Percentiles rank a stretch among this genome's conserved stretches.
These are phyloP conservation scores for Fusarium sp. DNA, from an alignment of 2,329 filamentous ascomycete species.

Conservation along the genomic window DNA sequence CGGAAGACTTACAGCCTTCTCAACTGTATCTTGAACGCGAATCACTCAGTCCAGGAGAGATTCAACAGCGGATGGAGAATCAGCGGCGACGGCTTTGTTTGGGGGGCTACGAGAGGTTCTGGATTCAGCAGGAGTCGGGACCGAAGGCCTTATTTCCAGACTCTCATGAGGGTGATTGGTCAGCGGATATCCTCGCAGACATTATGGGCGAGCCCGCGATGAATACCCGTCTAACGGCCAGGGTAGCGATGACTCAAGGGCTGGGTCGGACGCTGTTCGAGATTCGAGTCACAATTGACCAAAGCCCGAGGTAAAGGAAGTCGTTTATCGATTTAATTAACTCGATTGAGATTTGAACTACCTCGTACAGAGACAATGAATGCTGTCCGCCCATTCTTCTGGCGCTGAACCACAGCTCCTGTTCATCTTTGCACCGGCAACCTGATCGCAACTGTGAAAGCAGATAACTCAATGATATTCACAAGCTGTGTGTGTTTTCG, in stretches of 20 bases:
- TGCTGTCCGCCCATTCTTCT: no score
- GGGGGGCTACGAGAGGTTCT: neutral
- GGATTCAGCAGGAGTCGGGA: constrained; percentile 1
- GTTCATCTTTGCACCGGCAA: no score
- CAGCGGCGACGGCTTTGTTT: constrained; percentile 32
- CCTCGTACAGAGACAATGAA: no score
- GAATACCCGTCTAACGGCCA: constrained; percentile 13
- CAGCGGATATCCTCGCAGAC: constrained; percentile 24
- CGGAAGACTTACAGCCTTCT: constrained; percentile 1
- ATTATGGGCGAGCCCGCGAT: constrained; percentile 2
- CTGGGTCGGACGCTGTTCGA: constrained; percentile 41
- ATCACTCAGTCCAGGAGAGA: constrained; percentile 22
- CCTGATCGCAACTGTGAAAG: no score
- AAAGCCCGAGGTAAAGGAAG: neutral
- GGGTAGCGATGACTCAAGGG: constrained; percentile 22
- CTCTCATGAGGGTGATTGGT: constrained; percentile 11
- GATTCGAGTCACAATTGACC: constrained; percentile 25
- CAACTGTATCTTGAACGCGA: constrained; percentile 23
- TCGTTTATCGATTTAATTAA: no score
- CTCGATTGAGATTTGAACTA: no score
- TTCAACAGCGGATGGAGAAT: constrained; percentile 28
- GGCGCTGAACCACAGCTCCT: no score
- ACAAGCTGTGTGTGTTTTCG: no score
- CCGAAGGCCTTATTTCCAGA: constrained; percentile 37
- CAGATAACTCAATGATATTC: no score